These are phyloP conservation scores for Tubosaeta sp. DNA, from an alignment of 768 basidiomycete genomes.

Conservation along the genomic window DNA sequence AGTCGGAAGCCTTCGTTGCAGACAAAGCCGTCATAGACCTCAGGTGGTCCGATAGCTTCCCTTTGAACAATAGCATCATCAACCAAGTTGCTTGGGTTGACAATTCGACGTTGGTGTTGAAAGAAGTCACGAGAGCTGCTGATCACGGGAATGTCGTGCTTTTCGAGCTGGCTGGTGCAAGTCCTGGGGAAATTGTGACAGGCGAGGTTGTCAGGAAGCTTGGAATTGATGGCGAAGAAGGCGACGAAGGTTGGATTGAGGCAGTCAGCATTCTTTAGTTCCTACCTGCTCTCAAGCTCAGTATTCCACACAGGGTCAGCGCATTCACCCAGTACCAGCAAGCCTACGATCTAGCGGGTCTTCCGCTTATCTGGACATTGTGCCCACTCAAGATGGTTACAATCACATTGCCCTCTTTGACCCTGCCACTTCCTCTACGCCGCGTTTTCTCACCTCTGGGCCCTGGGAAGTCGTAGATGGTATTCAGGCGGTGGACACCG, in stretches of 20 bases:
- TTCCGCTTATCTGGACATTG: constrained; percentile 84
- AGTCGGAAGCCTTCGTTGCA: constrained; percentile 30
- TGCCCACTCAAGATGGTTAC: constrained; percentile 77
- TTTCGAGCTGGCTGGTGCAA: constrained; percentile 51
- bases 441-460: constrained; percentile 82
- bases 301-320: constrained; percentile 47
- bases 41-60: constrained; percentile 61
- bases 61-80: constrained; percentile 63
- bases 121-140: constrained; percentile 84
- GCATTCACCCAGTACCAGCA: constrained; percentile 53
- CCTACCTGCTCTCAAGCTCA: constrained; percentile 8
- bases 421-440: constrained; percentile 62
- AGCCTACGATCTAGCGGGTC: constrained; percentile 38
- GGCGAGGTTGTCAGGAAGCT: constrained; percentile 69
- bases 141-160: constrained; percentile 74
- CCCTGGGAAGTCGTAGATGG: constrained; percentile 84
- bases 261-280: constrained; percentile 46
- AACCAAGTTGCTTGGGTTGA: constrained; percentile 88
- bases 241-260: constrained; percentile 94
- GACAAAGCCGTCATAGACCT: constrained; percentile 51
- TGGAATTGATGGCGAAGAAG: constrained; percentile 80
- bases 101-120: constrained; percentile 66
- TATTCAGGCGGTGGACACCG: constrained; percentile 67
- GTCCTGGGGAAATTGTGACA: constrained; percentile 26
- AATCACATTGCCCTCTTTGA: constrained; percentile 92